Base-by-base conservation (phyloP, 176 grass and related monocot species). In the Oryza coarctata region DNA sequence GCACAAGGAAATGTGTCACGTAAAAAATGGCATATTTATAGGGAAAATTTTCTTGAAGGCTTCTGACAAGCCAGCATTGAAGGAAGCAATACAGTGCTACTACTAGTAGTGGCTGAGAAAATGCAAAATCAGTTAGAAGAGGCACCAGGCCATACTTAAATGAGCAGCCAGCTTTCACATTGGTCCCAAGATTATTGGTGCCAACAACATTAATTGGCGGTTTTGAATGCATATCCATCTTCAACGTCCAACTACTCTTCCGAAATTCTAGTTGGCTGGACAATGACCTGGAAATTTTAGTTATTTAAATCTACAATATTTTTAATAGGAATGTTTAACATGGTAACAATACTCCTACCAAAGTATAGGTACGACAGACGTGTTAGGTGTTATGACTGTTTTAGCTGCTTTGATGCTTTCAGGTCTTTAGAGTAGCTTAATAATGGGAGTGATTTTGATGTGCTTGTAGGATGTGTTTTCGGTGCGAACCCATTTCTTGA, bases 161-260 rank as follows among this genome's bases (percentile, higher is more conserved):
- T 85, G 36, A 65, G 27, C 73, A 84, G 47, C 38, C 57, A 60
- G 35, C 28, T 55, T 39, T 26, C 82, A 15, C 22, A 27, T 47
- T 63, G 52, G 83, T 80, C 65, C 65, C 32, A 26, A 27, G 50
- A 63, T 63, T 52, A 71, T 71, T 71, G 74, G 60, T 78, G 73
- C 63, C 49, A 26, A 73, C 58, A 55, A 69, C 52, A 71, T 70
- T 70, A 23, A 78, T 78, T 85, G 66, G 65, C 28, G 75, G 41
- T 62, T 23, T 85, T 68, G 13, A 78, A 69, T 78, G 71, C 82
- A 44, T 30, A n/a, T 6, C 65, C 23, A 60, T 22, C 32, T 29
- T 1, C 70, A 83, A 57, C 15, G 0, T 0, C 82, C 62, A 83
- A 67, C 82, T 1, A 75, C n/a, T 45, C 12, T 45, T 33, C 80